Conservation (phyloP, 2,329 filamentous ascomycete genomes). For the Amylocarpus encephaloides region DNA sequence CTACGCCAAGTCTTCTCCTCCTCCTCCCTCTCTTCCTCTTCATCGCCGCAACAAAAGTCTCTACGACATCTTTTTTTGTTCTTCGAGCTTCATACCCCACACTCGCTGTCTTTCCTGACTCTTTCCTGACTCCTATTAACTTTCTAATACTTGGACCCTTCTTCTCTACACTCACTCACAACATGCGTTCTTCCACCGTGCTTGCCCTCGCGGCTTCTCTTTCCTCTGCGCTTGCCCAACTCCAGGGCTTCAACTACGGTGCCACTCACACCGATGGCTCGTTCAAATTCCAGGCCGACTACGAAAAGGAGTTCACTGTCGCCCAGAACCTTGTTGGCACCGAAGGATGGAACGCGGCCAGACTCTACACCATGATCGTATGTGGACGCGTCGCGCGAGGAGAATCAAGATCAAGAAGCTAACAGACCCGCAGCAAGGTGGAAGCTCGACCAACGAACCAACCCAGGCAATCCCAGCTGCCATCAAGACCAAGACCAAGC, state of each 20-base stretch:
- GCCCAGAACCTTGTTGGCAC: conserved; percentile 59
- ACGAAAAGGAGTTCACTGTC: conserved; percentile 61
- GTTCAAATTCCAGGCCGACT: conserved; percentile 56
- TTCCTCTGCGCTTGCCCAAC: conserved; percentile 33
- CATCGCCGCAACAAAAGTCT: conserved; percentile 7
- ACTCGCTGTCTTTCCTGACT: background rate
- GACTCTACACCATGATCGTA: conserved; percentile 62
- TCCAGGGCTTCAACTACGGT: conserved; percentile 62
- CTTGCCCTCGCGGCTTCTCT: conserved; percentile 25
- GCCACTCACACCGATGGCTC: conserved; percentile 56
- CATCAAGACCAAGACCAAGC: conserved; percentile 64
- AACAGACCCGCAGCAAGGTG: conserved; percentile 47
- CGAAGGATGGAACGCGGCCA: conserved; percentile 60
- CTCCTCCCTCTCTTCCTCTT: conserved; percentile 1
- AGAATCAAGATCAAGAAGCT: conserved; percentile 9
- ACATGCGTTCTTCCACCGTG: conserved; percentile 26
- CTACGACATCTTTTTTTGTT: conserved; percentile 6
- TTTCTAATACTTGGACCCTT: conserved; percentile 2
- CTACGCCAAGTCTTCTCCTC: background rate
- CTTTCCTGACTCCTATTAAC: background rate
- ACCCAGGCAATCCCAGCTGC: conserved; percentile 76
- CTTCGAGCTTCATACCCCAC: conserved; percentile 3
- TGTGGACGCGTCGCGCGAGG: conserved; percentile 20
- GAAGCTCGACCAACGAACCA: conserved; percentile 51
- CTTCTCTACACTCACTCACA: background rate